Evolutionary conservation across 208 protist species (phyloP), one percentile per base, ranked within the genome.

Genomic region (Leishmania martiniquensis): DNA sequence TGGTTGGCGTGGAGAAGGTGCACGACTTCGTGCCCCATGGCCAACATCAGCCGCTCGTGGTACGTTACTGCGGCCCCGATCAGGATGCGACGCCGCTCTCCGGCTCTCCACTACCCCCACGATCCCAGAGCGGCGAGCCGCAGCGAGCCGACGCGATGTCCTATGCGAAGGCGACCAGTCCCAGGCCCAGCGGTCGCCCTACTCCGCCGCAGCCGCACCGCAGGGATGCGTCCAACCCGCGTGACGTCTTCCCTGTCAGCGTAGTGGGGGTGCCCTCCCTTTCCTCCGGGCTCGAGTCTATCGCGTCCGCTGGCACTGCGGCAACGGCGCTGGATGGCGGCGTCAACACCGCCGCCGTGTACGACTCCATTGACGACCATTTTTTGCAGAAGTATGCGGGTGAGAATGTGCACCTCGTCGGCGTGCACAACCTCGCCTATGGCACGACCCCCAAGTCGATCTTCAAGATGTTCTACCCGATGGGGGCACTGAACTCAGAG

Each of bases 21-120:
- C 73, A 95, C 83, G 81, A 95, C 75, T 97, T 97, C 78, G 91
- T 93, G 9, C 91, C 93, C 10, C 79, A 91, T 60, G 82, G 91
- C 34, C 93, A 97, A 73, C 89, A 93, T 72, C 87, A 95, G 75
- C 87, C 85, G 52, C 87, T 97, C 6, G 70, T 81, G 29, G 93
- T 95, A 67, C 85, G 82, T 0, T 95, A 95, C 84, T 95, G 88
- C 77, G 86, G 87, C 17, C 89, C 85, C 0, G 89, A 91, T 54
- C 73, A 68, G 49, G 59, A 75, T 68, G 51, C 25, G 13, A 62
- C 78, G 49, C 49, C 77, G 54, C 81, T 78, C 7, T 78, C 87
- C 0, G 70, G 63, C 45, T 71, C 75, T 13, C 57, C 81, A n/a
- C 55, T 71, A 29, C 81, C 78, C 29, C 71, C 82, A 0, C 52